A percentile compares a stretch with the other conserved stretches of the same genome.
Conservation (phyloP, 768 basidiomycete genomes). For the Zangia roseola region DNA sequence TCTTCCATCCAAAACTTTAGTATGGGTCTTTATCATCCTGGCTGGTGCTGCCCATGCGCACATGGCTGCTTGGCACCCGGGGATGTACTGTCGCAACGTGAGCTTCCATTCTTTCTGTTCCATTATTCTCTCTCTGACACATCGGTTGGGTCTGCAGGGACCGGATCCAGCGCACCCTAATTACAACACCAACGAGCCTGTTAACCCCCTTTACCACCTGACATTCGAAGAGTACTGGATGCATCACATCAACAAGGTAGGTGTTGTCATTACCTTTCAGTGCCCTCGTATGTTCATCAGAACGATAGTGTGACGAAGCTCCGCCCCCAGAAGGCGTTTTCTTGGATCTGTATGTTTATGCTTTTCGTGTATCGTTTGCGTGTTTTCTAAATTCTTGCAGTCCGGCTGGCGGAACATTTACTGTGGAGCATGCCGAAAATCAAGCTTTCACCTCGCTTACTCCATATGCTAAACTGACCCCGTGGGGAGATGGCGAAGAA, state of each 20-base stretch:
- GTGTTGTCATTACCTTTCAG: no score
- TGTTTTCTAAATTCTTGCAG: no score
- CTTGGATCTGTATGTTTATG: no score
- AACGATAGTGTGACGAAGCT: no score
- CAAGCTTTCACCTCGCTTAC: no score
- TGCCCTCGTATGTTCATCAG: no score
- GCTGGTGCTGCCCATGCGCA: conserved; percentile 13
- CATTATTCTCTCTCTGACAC: not conserved
- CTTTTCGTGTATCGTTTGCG: no score
- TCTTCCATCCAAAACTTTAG: not conserved
- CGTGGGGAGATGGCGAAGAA: no score
- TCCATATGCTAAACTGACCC: no score
- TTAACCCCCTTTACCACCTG: not conserved
- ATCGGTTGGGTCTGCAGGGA: conserved; percentile 4
- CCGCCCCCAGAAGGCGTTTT: no score
- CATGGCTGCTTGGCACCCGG: not conserved
- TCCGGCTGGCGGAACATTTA: no score
- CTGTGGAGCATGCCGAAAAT: no score
- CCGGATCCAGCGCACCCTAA: not conserved
- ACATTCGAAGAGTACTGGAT: conserved; percentile 1
- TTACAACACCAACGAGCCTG: not conserved
- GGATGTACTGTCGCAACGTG: conserved; percentile 14
- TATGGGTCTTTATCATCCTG: conserved; percentile 11
- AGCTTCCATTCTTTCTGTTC: not conserved
- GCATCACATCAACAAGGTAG: not conserved